These are phyloP conservation scores for Scenedesmus sp. DNA, from an alignment of 163 green algal species.

Conservation along the genomic window DNA sequence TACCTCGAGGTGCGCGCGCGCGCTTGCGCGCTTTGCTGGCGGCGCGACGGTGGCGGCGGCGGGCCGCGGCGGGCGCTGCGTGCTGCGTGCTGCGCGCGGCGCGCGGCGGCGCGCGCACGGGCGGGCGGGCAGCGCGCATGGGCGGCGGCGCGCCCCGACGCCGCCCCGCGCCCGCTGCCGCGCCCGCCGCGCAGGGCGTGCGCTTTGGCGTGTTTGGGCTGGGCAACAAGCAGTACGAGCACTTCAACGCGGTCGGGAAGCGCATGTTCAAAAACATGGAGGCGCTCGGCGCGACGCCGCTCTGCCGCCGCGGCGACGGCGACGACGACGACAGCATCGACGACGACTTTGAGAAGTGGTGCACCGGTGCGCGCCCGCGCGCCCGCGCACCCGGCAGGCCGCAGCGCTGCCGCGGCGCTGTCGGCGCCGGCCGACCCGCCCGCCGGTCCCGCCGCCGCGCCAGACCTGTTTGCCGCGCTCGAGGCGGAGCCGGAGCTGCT, in stretches of 20 bases:
- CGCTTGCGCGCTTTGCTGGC: too few relatives aligned
- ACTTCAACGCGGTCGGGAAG: constrained; percentile 94
- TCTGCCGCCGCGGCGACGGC: constrained; percentile 85
- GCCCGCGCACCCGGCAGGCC: constrained; percentile 1
- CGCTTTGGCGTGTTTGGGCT: constrained; percentile 94
- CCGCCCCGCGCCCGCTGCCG: neutral
- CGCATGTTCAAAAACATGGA: constrained; percentile 77
- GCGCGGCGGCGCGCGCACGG: too few relatives aligned
- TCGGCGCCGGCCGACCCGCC: neutral
- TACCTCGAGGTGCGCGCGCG: constrained; percentile 51
- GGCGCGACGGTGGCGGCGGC: too few relatives aligned
- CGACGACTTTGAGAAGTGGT: constrained; percentile 92
- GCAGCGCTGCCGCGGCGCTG: neutral
- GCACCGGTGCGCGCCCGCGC: too few relatives aligned
- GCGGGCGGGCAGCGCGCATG: too few relatives aligned
- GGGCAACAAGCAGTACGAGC: constrained; percentile 98
- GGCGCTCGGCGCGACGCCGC: constrained; percentile 63
- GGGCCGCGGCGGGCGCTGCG: too few relatives aligned
- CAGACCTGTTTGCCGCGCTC: constrained; percentile 65
- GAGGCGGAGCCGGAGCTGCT: constrained; percentile 65
- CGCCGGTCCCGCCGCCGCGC: too few relatives aligned
- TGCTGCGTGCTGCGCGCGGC: too few relatives aligned
- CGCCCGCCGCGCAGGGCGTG: constrained; percentile 57
- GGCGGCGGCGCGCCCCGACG: neutral
- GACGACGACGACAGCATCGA: constrained; percentile 93